A percentile compares a stretch with the other conserved stretches of the same genome.
Evolutionary conservation across 108 stramenopile genomes (phyloP).

Genomic region (Fragilaria crotonensis): DNA sequence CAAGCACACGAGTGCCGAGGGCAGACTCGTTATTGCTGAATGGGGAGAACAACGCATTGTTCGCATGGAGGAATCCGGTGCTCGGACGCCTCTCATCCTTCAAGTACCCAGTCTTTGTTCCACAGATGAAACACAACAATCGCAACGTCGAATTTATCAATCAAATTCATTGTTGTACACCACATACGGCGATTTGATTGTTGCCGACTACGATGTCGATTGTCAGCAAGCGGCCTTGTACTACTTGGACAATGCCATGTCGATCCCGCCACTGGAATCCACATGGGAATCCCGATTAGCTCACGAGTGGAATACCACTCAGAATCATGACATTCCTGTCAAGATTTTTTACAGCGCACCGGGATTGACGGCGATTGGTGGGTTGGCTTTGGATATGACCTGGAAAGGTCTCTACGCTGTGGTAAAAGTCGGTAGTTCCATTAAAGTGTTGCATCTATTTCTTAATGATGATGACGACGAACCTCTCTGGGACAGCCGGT

Average conservation of each 20-base stretch:
- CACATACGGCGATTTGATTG: conserved; percentile 67
- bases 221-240: conserved; percentile 22
- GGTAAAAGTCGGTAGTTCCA: no score
- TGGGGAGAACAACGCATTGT: conserved; percentile 71
- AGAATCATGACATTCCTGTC: conserved; percentile 8
- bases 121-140: background rate
- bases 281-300: conserved; percentile 49
- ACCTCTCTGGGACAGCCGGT: no score
- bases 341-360: conserved; percentile 20
- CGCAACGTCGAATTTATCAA: conserved; percentile 27
- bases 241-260: conserved; percentile 36
- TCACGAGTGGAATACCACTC: conserved; percentile 41
- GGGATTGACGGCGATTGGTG: conserved; percentile 29
- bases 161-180: conserved; percentile 49
- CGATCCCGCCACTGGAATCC: conserved; percentile 44
- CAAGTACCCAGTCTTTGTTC: conserved; percentile 21
- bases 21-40: conserved; percentile 47
- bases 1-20: conserved; percentile 20
- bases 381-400: conserved; percentile 38
- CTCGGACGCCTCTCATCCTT: conserved; percentile 60
- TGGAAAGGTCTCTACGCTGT: conserved; percentile 25
- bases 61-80: conserved; percentile 64
- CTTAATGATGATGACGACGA: conserved; percentile 29
- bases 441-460: background rate
- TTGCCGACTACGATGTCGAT: conserved; percentile 24